Evolutionary conservation across 2,329 filamentous ascomycete genomes (phyloP).

Genomic region (Alternaria angustiovoidea): DNA sequence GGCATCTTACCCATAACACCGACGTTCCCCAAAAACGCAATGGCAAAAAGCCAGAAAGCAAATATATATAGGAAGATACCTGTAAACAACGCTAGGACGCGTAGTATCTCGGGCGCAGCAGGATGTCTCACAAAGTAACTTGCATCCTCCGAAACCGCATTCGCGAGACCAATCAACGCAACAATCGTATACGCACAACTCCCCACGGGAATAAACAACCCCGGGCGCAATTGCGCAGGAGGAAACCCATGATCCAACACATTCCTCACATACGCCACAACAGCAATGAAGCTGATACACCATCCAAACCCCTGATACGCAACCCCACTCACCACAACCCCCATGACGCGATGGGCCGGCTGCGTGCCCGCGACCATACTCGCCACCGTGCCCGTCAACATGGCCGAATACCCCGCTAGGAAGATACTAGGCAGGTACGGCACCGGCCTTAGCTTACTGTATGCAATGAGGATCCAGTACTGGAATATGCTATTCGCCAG

Average conservation of each 20-base stretch:
- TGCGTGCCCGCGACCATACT: background rate
- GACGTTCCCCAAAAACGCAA: constrained; percentile 44
- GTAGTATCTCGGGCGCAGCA: no score
- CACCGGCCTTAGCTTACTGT: background rate
- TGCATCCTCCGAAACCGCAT: no score
- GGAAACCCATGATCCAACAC: no score
- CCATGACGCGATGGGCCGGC: constrained; percentile 53
- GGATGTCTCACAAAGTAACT: no score
- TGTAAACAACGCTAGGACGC: no score
- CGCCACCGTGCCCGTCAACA: background rate
- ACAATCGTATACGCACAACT: no score
- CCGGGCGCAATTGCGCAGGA: no score
- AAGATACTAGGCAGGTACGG: background rate
- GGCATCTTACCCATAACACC: constrained; percentile 43
- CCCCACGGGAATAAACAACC: no score
- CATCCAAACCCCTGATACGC: constrained; percentile 75
- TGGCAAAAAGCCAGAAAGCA: constrained; percentile 49
- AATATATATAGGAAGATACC: no score
- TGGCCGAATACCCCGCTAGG: background rate
- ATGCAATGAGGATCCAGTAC: background rate
- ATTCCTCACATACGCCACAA: constrained; percentile 56
- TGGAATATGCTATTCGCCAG: background rate
- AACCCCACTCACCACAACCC: constrained; percentile 70
- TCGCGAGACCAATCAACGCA: no score
- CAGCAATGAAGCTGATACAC: constrained; percentile 71